Base-by-base conservation (phyloP, 306 rosid genomes). In the Dalbergia cultrata region DNA sequence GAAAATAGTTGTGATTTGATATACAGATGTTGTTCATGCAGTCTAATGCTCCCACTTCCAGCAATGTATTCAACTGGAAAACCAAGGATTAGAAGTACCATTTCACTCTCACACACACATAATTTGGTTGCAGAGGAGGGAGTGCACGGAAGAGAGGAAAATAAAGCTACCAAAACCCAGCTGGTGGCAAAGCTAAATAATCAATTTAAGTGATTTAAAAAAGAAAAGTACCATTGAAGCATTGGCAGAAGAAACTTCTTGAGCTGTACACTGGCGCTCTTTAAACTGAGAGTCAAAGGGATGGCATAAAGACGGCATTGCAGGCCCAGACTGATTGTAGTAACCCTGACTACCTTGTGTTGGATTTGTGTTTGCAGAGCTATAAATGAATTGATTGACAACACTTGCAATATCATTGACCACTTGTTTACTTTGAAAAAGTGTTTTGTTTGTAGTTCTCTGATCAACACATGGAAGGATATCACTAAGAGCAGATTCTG, bases 381-480 rank as follows among this genome's bases (percentile, higher is more conserved):
- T 73, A 72, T 93, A 95, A 81, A 95, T 82, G 79, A 89, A 93
- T 34, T 26, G 79, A 81, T 95, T 89, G 54, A 93, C 98, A 47
- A 95, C 92, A 39, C 0, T 85, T 33, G 89, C 98, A 74, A 95
- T 89, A 79, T 91, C 89, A 56, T 66, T 88, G 84, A 90, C 81
- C 22, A 91, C 89, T 83, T 83, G 86, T 78, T 95, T 90, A 84
- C 99, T 95, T 85, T 90, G 99, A 67, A 77, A 58, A 47, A 95
- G 96, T 9, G 98, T 95, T 88, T 87, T 86, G 86, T 90, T 92
- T 52, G 99, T 95, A 66, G 99, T 95, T 76, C 81, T 86, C 84
- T 86, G 97, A 81, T 95, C 98, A 72, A 95, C 98, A 49, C 99
- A 95, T 4, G 99, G 99, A 76, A 95, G 98, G 79, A 95, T 83